Evolutionary conservation across 2,329 filamentous ascomycete species (phyloP).

Genomic region (Penicillium hordei): DNA sequence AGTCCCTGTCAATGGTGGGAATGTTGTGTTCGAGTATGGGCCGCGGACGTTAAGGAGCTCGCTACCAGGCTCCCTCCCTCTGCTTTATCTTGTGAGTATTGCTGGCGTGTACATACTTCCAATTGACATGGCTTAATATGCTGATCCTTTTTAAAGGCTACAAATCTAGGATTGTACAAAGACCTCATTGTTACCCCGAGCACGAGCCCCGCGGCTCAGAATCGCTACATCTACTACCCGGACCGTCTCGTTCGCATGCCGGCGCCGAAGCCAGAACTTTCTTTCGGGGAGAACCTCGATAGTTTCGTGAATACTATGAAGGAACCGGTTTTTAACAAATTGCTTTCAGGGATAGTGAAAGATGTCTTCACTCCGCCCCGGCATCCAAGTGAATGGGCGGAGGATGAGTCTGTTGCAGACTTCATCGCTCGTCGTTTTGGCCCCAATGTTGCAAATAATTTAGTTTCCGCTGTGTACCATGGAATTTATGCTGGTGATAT

Average conservation of each 20-base stretch:
- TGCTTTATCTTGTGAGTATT: conserved; percentile 66
- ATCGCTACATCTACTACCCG: conserved; percentile 85
- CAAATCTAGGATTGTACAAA: conserved; percentile 56
- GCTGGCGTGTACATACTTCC: not conserved
- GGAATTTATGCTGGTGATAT: conserved; percentile 93
- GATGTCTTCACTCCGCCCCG: conserved; percentile 39
- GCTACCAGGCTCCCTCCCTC: conserved; percentile 60
- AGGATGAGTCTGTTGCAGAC: conserved; percentile 70
- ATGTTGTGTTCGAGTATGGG: conserved; percentile 78
- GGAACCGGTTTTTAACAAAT: conserved; percentile 55
- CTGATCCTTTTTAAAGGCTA: conserved; percentile 49
- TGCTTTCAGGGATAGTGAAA: conserved; percentile 27
- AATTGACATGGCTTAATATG: not conserved
- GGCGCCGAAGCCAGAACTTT: conserved; percentile 35
- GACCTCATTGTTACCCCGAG: conserved; percentile 57
- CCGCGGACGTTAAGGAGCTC: conserved; percentile 70
- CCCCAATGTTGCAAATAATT: conserved; percentile 63
- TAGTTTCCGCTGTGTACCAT: conserved; percentile 74
- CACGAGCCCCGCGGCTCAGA: conserved; percentile 53
- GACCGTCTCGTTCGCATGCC: conserved; percentile 72
- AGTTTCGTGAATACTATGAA: conserved; percentile 38
- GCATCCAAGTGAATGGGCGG: conserved; percentile 31
- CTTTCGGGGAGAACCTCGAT: conserved; percentile 13
- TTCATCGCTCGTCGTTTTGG: conserved; percentile 61
- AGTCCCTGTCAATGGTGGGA: conserved; percentile 57